Conservation (phyloP, 371 early-diverging fungal genomes). For the Basidiobolus heterosporus region DNA sequence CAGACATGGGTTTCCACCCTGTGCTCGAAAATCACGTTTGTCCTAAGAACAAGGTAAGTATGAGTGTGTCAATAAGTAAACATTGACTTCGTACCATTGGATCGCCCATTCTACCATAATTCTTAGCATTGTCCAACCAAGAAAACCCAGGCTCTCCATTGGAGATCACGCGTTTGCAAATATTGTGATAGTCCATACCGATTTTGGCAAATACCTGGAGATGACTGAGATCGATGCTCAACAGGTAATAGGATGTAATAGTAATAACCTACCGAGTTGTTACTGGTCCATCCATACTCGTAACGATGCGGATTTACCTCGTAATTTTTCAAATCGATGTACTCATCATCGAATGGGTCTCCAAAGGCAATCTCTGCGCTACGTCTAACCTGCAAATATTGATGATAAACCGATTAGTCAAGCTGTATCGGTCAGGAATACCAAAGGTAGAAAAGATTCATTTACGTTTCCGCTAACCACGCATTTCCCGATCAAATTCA, state of each 20-base stretch:
- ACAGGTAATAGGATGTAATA: background rate
- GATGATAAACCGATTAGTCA: too few species aligned
- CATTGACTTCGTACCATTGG: conserved; percentile 3
- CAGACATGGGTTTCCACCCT: conserved; percentile 20
- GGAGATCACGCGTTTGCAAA: conserved; percentile 8
- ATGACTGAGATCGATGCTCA: background rate
- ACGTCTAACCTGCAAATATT: conserved; percentile 7
- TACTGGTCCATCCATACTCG: conserved; percentile 19
- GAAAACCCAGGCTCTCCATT: conserved; percentile 23
- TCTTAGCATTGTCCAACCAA: conserved; percentile 19
- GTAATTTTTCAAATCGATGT: conserved; percentile 19
- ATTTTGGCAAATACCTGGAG: conserved; percentile 9
- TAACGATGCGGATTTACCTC: conserved; percentile 15
- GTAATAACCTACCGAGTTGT: conserved; percentile 14
- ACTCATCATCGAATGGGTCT: conserved; percentile 12
- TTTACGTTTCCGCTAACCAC: conserved; percentile 17
- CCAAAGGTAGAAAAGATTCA: too few species aligned
- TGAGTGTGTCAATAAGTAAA: too few species aligned
- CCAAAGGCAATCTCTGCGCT: conserved; percentile 24
- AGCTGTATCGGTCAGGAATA: too few species aligned
- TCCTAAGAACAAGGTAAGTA: background rate
- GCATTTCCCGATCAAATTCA: conserved; percentile 23
- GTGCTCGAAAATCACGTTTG: conserved; percentile 10
- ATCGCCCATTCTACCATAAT: conserved; percentile 15
- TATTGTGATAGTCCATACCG: conserved; percentile 14